Base-by-base conservation (phyloP, 2,329 filamentous ascomycete species). In the Apiospora arundinis region DNA sequence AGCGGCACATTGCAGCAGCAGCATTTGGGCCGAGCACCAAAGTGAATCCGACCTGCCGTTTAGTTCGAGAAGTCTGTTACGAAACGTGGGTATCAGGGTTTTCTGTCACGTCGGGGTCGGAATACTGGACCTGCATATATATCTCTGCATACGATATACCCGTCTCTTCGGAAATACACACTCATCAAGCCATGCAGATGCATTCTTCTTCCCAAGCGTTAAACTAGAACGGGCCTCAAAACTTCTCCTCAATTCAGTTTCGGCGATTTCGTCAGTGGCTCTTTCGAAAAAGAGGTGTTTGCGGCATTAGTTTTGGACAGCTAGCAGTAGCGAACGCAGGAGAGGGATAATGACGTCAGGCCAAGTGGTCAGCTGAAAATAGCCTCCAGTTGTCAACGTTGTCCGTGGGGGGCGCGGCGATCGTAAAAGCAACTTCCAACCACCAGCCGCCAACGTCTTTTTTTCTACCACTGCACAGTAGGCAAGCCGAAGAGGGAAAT, bases 261-360 rank as follows among this genome's bases (percentile, higher is more conserved):
- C 52, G 28, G 52, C 52, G 52, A 60, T 60, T 60, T 60, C 52
- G 52, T 60, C 52, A 60, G 52, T 60, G 52, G 52, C 52, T 56
- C 32, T 37, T 7, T 37, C 14, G 18, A 9, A 46, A 60, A 60
- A 60, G 52, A 60, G 52, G 52, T 18, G 28, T 37, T 32, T 37
- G 52, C 52, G 28, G 16, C 25, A 60, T 60, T 21, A 63, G 18
- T 37, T 37, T 6, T n/a, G 32, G n/a, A 9, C 32, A n/a, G 49
- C 49, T 14, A 18, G 25, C 5, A 12, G 18, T 14, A 18, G 25
- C 5, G 11, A 16, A 14, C 5, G 56, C 21, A 32, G 56, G 32
- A 37, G 56, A 37, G 56, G 56, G 32, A 37, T n/a, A 12, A n/a
- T 63, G 56, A 63, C 56, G 56, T 63, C 56, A 63, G 32, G 18